Base-by-base conservation (phyloP, 2,329 filamentous ascomycete species). In the Pseudogymnoascus verrucosus region DNA sequence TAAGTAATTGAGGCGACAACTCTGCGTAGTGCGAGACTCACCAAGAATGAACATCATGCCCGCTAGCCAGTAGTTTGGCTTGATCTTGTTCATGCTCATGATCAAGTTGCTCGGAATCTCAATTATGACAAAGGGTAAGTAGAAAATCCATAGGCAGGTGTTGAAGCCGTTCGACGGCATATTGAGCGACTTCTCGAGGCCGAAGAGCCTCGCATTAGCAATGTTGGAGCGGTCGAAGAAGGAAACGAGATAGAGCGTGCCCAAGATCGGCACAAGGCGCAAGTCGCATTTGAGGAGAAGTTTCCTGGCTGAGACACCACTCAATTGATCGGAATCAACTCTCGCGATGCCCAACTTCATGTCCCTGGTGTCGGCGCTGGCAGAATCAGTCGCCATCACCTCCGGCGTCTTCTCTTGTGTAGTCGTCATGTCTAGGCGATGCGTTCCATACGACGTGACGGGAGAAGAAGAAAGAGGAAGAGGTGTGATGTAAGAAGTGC, bases 241-340 rank as follows among this genome's bases (percentile, higher is more conserved):
- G 64, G 78, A 81, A 28, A 82, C 74, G 5, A 87, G 74, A 65
- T 86, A 86, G 16, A 87, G 78, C 0, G 86, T 70, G 4, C 83
- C 80, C 67, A 87, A 79, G 72, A 85, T 82, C 1, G 84, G 84
- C 51, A 87, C 59, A 7, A 69, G 44, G 19, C 63, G 66, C 12
- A 69, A 21, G 61, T 69, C 68, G 57, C 66, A 60, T 39, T 68
- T 68, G 16, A 34, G 28, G 28, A 57, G 51, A 7, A 57, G 51
- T 36, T 57, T 57, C 28, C 51, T 57, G 81, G 71, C 60, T 78
- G 75, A 54, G 69, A 69, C 66, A 79, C 76, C 11, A 81, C 68
- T 3, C 78, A 78, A 61, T 78, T 74, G 12, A 80, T 57, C 28
- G 10, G 28, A 57, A 57, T 57, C 26, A 57, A 34, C 51, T 57